These are phyloP conservation scores for Russula earlei DNA, from an alignment of 768 basidiomycete genomes.

Conservation along the genomic window DNA sequence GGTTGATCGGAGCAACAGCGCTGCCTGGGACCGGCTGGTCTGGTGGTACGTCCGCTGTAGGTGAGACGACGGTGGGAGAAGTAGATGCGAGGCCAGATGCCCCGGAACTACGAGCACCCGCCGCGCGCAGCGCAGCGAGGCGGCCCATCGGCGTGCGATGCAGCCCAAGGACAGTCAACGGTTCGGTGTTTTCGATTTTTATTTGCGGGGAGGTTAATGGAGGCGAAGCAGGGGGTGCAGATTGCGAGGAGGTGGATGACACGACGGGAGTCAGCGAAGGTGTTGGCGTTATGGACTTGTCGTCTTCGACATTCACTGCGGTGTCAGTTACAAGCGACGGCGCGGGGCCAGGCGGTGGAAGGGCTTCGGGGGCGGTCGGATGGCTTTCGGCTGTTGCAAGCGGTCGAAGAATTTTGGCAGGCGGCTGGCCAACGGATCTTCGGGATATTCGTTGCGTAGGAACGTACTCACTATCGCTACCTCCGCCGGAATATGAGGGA, in stretches of 20 bases:
- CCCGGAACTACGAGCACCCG: background rate
- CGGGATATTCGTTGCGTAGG: background rate
- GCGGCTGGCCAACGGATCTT: background rate
- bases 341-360: background rate
- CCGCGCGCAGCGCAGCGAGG: slow-evolving; percentile 1
- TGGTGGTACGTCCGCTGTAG: background rate
- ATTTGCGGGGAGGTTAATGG: background rate
- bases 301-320: background rate
- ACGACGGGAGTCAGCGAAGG: slow-evolving; percentile 3
- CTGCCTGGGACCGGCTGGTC: background rate
- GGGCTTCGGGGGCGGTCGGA: background rate
- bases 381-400: background rate
- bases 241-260: background rate
- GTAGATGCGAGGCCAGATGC: background rate
- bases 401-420: background rate
- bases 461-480: background rate
- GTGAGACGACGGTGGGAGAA: background rate
- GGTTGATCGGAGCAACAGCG: background rate
- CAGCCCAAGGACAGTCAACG: background rate
- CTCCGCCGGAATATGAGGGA: background rate
- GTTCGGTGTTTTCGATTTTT: background rate
- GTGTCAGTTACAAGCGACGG: background rate
- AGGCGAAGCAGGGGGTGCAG: background rate
- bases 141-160: slow-evolving; percentile 1
- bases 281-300: background rate